Conservation (phyloP, 331 rosid genomes). For the Malus hybrid region DNA sequence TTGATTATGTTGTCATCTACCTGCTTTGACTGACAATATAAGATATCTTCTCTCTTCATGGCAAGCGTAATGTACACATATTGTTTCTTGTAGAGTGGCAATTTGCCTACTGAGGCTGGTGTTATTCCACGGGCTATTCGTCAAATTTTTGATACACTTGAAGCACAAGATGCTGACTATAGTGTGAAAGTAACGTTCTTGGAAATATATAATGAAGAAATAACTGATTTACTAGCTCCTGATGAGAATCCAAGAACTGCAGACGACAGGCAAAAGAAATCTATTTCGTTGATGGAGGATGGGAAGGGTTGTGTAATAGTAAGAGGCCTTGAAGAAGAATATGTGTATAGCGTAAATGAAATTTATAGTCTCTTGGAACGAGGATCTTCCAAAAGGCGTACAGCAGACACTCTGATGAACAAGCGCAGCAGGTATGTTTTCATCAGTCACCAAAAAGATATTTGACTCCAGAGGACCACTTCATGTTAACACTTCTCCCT, state of each 20-base stretch:
- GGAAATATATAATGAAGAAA: constrained; percentile 93
- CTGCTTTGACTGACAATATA: neutral
- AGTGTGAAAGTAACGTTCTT: constrained; percentile 85
- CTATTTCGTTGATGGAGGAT: constrained; percentile 82
- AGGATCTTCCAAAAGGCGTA: constrained; percentile 84
- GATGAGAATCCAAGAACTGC: constrained; percentile 54
- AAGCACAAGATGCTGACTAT: constrained; percentile 79
- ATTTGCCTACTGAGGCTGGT: constrained; percentile 84
- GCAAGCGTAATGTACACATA: neutral
- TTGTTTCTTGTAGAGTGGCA: constrained; percentile 47
- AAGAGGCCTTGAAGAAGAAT: constrained; percentile 93
- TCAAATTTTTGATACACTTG: constrained; percentile 84
- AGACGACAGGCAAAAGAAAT: constrained; percentile 72
- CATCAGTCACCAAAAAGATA: neutral
- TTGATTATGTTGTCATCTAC: neutral
- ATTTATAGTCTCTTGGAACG: constrained; percentile 73
- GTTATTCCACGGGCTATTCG: constrained; percentile 95
- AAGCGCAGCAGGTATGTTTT: constrained; percentile 74
- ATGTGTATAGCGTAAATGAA: constrained; percentile 70
- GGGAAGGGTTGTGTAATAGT: constrained; percentile 86
- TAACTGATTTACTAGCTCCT: constrained; percentile 69
- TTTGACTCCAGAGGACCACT: neutral
- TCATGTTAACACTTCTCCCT: neutral
- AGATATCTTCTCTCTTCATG: neutral
- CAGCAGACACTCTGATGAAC: constrained; percentile 88